Conservation (phyloP, 257 asterid genomes). For the Datura wrightii region DNA sequence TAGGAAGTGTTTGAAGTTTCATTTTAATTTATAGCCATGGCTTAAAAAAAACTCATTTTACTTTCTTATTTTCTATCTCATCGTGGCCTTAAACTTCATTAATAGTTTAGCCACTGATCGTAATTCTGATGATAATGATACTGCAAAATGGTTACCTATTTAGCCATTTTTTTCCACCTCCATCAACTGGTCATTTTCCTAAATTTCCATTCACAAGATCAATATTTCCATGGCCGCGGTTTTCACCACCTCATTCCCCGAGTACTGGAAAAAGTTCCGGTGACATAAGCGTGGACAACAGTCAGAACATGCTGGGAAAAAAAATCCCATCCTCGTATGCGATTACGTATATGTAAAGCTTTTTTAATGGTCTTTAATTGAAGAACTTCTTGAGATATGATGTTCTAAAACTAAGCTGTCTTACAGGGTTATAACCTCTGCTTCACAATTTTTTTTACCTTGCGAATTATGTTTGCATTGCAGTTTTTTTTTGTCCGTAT, state of each 20-base stretch:
- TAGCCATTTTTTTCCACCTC: slow-evolving; percentile 11
- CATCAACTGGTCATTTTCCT: slow-evolving; percentile 7
- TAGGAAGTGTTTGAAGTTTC: too few relatives aligned
- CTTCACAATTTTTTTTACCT: too few relatives aligned
- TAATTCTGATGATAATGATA: neutral
- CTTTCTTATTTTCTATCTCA: neutral
- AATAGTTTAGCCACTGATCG: slow-evolving; percentile 13
- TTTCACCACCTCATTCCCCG: neutral
- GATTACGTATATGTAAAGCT: too few relatives aligned
- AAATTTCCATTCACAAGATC: too few relatives aligned
- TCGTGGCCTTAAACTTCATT: slow-evolving; percentile 17
- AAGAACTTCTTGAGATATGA: too few relatives aligned
- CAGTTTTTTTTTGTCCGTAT: too few relatives aligned
- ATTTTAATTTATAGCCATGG: slow-evolving; percentile 21
- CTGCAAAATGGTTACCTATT: slow-evolving; percentile 6
- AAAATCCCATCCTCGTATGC: too few relatives aligned
- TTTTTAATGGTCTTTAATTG: too few relatives aligned
- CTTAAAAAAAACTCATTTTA: neutral
- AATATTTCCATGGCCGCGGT: neutral
- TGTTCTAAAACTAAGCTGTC: too few relatives aligned
- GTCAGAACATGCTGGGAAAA: neutral
- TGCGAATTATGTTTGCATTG: too few relatives aligned
- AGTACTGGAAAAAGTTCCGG: neutral
- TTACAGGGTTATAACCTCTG: too few relatives aligned
- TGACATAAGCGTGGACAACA: neutral